A percentile compares a stretch with the other conserved stretches of the same genome.
phyloP scores from a whole-genome alignment of 2,329 filamentous ascomycete genomes.

The Colletotrichum navitas region DNA sequence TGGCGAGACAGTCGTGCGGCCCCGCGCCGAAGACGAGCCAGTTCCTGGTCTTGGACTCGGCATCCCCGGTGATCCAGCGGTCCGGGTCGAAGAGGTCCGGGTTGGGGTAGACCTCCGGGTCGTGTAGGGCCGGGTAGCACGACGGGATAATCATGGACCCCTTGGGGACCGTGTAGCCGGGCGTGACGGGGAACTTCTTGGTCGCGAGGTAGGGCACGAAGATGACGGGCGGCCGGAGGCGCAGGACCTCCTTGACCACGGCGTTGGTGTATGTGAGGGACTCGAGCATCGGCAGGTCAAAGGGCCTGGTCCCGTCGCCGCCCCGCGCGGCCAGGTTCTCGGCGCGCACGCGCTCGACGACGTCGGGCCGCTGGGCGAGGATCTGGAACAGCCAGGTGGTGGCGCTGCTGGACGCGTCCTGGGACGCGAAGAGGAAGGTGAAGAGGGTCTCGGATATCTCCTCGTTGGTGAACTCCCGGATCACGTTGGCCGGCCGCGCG shows the following conservation, averaged over 20 bases:
- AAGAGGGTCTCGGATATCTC: slow-evolving; percentile 65
- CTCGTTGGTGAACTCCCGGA: slow-evolving; percentile 63
- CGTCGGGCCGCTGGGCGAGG: slow-evolving; percentile 63
- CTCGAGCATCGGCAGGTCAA: slow-evolving; percentile 61
- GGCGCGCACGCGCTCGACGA: slow-evolving; percentile 58
- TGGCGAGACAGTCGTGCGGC: slow-evolving; percentile 63
- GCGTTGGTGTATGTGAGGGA: slow-evolving; percentile 64
- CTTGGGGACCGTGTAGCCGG: slow-evolving; percentile 62
- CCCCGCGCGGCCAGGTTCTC: slow-evolving; percentile 60
- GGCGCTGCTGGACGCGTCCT: slow-evolving; percentile 66
- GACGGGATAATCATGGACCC: slow-evolving; percentile 64
- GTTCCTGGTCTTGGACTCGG: slow-evolving; percentile 63
- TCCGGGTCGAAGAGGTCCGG: slow-evolving; percentile 64
- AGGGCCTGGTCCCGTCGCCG: slow-evolving; percentile 56
- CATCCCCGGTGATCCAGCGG: slow-evolving; percentile 65
- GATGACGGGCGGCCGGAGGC: slow-evolving; percentile 65
- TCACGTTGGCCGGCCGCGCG: slow-evolving; percentile 60
- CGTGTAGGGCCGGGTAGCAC: slow-evolving; percentile 64
- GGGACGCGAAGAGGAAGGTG: slow-evolving; percentile 66
- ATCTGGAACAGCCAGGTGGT: slow-evolving; percentile 67
- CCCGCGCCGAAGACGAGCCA: slow-evolving; percentile 67
- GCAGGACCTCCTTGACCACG: slow-evolving; percentile 66
- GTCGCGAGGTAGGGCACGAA: slow-evolving; percentile 66
- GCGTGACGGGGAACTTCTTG: slow-evolving; percentile 61
- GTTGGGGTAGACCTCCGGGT: slow-evolving; percentile 60